Conservation (phyloP, 805 yeast genomes). For the Barnettozyma salicaria region DNA sequence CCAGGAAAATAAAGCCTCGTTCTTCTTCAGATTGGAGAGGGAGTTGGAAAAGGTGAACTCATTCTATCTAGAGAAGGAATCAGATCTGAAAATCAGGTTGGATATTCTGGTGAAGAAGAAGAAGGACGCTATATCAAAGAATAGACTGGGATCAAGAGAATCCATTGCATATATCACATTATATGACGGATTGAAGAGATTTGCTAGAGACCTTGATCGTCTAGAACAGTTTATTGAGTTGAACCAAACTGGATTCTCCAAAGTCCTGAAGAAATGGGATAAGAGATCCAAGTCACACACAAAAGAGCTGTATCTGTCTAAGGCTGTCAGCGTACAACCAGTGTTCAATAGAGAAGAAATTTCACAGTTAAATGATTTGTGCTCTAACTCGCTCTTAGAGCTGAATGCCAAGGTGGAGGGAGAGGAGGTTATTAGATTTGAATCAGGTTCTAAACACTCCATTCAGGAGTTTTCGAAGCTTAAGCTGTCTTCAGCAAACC, state of each 20-base stretch:
- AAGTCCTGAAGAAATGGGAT: constrained; percentile 97
- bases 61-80: constrained; percentile 88
- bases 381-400: constrained; percentile 61
- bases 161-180: constrained; percentile 77
- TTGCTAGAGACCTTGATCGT: constrained; percentile 80
- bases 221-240: constrained; percentile 91
- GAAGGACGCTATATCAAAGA: constrained; percentile 38
- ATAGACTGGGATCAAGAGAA: constrained; percentile 46
- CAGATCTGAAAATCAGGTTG: constrained; percentile 72
- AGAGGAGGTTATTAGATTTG: constrained; percentile 30
- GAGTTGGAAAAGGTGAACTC: constrained; percentile 92
- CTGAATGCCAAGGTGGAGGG: constrained; percentile 65
- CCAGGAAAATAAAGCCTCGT: constrained; percentile 86
- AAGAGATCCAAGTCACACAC: constrained; percentile 92
- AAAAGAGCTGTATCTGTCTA: constrained; percentile 81
- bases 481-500: constrained; percentile 8
- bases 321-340: constrained; percentile 95
- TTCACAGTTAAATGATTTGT: constrained; percentile 72
- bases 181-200: constrained; percentile 84
- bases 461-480: constrained; percentile 21
- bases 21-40: constrained; percentile 82
- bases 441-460: constrained; percentile 20
- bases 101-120: constrained; percentile 74
- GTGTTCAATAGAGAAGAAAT: constrained; percentile 89
- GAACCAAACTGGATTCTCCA: constrained; percentile 93